Evolutionary conservation across 163 green algal genomes (phyloP).

Genomic region (Coccomyxa subellipsoidea): DNA sequence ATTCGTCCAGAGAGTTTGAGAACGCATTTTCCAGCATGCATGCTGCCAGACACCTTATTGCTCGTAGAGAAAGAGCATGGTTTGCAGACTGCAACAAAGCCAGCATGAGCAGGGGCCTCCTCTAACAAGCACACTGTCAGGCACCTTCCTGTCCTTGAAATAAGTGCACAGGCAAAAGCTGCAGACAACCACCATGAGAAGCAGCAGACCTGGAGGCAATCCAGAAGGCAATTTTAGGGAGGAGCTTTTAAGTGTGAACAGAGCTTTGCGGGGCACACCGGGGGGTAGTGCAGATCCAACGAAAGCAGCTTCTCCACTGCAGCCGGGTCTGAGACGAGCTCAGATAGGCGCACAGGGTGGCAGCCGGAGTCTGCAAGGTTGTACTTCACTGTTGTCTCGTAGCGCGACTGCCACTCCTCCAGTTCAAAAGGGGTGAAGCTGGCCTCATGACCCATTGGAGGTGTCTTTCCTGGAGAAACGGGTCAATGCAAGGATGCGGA

Average conservation of each 20-base stretch:
- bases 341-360: neutral
- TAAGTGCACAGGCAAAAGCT: too few species aligned
- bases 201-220: too few species aligned
- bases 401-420: slow-evolving; percentile 13
- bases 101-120: too few species aligned
- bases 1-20: too few species aligned
- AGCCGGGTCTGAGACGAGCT: neutral
- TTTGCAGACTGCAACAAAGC: too few species aligned
- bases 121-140: too few species aligned
- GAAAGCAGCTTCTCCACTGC: neutral
- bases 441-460: neutral
- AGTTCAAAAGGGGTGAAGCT: slow-evolving; percentile 4
- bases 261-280: neutral
- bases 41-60: too few species aligned
- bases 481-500: neutral
- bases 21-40: too few species aligned
- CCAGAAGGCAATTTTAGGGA: neutral
- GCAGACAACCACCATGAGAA: too few species aligned
- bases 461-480: neutral
- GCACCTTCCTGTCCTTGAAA: too few species aligned
- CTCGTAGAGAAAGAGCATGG: too few species aligned
- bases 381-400: neutral
- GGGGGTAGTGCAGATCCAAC: slow-evolving; percentile 1
- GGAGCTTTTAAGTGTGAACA: neutral
- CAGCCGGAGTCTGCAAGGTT: slow-evolving; percentile 11